These are phyloP conservation scores for Musa balbisiana DNA, from an alignment of 202 grass and related monocot species.

Conservation along the genomic window DNA sequence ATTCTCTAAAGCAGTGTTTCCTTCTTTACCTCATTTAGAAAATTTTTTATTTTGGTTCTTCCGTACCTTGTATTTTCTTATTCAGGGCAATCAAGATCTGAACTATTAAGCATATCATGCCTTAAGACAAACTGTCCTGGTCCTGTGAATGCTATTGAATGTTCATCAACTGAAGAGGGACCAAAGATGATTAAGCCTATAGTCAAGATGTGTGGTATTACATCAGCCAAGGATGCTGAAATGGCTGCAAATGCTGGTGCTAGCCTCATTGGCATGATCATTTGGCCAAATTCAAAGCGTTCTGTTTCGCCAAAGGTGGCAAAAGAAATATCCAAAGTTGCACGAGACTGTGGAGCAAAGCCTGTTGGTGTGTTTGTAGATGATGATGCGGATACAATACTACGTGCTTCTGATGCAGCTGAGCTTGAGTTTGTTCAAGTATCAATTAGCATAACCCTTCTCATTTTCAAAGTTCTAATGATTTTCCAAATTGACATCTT, in stretches of 20 bases:
- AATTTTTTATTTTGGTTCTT: too few relatives aligned
- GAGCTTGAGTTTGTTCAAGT: slow-evolving; percentile 65
- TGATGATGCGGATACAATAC: slow-evolving; percentile 56
- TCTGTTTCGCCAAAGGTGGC: slow-evolving; percentile 45
- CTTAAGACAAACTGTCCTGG: slow-evolving; percentile 11
- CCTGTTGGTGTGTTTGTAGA: slow-evolving; percentile 79
- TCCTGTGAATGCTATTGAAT: background rate
- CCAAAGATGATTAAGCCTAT: slow-evolving; percentile 30
- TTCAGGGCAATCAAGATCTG: background rate
- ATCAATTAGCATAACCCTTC: background rate
- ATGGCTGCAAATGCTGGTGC: slow-evolving; percentile 49
- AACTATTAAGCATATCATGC: slow-evolving; percentile 5
- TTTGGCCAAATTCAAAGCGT: slow-evolving; percentile 70
- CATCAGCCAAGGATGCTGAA: slow-evolving; percentile 67
- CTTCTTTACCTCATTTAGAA: too few relatives aligned
- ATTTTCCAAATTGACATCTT: background rate
- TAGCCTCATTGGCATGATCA: slow-evolving; percentile 80
- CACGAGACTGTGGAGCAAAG: slow-evolving; percentile 49
- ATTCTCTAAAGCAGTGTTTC: too few relatives aligned
- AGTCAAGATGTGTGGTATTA: slow-evolving; percentile 82
- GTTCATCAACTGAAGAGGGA: background rate
- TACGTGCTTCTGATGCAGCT: slow-evolving; percentile 41
- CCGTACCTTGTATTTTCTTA: background rate
- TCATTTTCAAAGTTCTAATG: slow-evolving; percentile 1
- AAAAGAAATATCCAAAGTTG: slow-evolving; percentile 59